Base-by-base conservation (phyloP, 1,284 basidiomycete species). In the Naganishia sp. region DNA sequence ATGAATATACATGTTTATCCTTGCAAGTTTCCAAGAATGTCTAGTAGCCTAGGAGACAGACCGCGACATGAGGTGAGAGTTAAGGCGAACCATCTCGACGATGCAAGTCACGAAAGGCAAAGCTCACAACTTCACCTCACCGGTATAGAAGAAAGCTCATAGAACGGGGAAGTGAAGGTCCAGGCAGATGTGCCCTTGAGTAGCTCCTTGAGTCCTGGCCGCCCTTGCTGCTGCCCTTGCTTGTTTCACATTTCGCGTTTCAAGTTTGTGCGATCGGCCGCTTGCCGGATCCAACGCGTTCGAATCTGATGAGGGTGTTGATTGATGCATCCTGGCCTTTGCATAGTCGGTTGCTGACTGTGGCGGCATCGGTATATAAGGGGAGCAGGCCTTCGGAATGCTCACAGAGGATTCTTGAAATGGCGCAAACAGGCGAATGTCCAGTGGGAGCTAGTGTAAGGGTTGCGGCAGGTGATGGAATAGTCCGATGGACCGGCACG, bases 401-500 rank as follows among this genome's bases (percentile, higher is more conserved):
- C 23, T 28, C 23, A 28, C 55, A 25, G 33, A 39, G 0, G 36
- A 2, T 16, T 48, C 33, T 60, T 33, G 23, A 43, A 33, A 61
- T 61, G 59, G 48, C 59, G 39, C 48, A 49, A 43, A 36, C 48
- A 52, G 59, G 48, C 33, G 59, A 61, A 6, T 61, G 59, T 28
- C n/a, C 59, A 16, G 42, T 66, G 6, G 57, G 65, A 21, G 45
- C 50, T 25, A 61, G 63, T 28, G 92, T 94, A 15, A 84, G 87
- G 67, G 86, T 93, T 57, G 79, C 87, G 0, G 86, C 88, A 50
- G 94, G 93, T 15, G 84, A 85, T 56, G 96, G 96, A 10, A 82
- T 88, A 61, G 89, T 98, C 39, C 85, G 93, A 55, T 99, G 94
- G 83, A 85, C 84, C 50, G 96, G 96, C 0, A 75, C 86, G 56